Conservation (phyloP, 129 eudicot genomes). For the Centella asiatica region DNA sequence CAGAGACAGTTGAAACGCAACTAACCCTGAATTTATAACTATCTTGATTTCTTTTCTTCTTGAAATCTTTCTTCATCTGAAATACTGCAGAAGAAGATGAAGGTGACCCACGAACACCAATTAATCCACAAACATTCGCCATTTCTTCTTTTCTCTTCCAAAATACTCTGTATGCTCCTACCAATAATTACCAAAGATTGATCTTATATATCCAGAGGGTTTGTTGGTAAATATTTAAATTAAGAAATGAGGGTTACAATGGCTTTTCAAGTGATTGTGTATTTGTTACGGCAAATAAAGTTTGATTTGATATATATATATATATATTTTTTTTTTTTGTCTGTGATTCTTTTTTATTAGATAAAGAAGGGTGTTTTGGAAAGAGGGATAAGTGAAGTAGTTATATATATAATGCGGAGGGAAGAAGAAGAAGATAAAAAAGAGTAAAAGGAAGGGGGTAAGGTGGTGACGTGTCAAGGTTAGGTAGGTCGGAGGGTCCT, state of each 20-base stretch:
- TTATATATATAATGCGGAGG: neutral
- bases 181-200: neutral
- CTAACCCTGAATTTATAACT: conserved; percentile 28
- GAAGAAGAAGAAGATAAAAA: neutral
- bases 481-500: neutral
- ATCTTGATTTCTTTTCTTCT: conserved; percentile 7
- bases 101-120: conserved; percentile 22
- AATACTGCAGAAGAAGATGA: conserved; percentile 26
- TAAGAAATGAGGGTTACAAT: too few species aligned
- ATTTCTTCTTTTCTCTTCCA: conserved; percentile 5
- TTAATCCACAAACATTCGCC: conserved; percentile 32
- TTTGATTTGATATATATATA: too few species aligned
- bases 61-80: conserved; percentile 16
- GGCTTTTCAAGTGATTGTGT: neutral
- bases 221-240: neutral
- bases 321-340: too few species aligned
- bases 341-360: neutral
- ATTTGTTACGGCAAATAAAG: neutral
- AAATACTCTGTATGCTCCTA: neutral
- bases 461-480: neutral
- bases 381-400: neutral
- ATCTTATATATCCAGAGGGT: neutral
- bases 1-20: conserved; percentile 39
- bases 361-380: neutral
- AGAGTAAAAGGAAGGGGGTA: neutral